Base-by-base conservation (phyloP, 2,329 filamentous ascomycete genomes). In the Trichoderma polysporum region DNA sequence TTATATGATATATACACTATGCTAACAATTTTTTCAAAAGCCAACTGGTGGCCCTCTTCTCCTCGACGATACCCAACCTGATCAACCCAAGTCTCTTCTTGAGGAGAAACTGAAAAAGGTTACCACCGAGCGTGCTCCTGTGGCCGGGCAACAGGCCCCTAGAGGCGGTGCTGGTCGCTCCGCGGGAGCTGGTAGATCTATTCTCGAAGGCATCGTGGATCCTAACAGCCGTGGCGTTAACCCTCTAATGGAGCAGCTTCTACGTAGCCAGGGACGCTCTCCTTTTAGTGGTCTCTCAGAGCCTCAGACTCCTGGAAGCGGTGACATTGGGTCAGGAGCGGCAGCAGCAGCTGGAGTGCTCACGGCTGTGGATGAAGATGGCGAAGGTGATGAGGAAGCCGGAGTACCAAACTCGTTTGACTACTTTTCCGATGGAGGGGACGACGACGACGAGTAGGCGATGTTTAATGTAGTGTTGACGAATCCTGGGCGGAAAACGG, bases 21-120 rank as follows among this genome's bases (percentile, higher is more conserved):
- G 37, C 76, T 79, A 70, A 79, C 68, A 10, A 19, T 56, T 15
- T 25, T 25, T 29, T 22, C n/a, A 15, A n/a, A 25, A 97, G 91
- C 92, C 94, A 69, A 98, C 94, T 49, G 94, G 95, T 71, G 95
- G 95, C 71, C 93, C 97, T 41, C 89, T 98, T 37, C 86, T 99
- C n/a, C 88, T 99, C 25, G 85, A 92, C 66, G 95, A 99, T 77
- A 93, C 90, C 15, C 86, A 90, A 71, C 91, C 93, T 0, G 86
- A 88, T 1, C 91, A 97, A 77, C 80, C 89, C 56, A 96, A 97
- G 78, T 83, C 88, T 19, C 85, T 95, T 8, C 86, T 99, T 56
- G 95, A 98, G 77, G 88, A 98, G 79, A 97, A 96, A 82, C 87
- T 97, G 49, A 95, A 94, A 85, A 97, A 96, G 78, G 85, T 86